Conservation (phyloP, 1,284 basidiomycete species). For the Phylloporus gajari region DNA sequence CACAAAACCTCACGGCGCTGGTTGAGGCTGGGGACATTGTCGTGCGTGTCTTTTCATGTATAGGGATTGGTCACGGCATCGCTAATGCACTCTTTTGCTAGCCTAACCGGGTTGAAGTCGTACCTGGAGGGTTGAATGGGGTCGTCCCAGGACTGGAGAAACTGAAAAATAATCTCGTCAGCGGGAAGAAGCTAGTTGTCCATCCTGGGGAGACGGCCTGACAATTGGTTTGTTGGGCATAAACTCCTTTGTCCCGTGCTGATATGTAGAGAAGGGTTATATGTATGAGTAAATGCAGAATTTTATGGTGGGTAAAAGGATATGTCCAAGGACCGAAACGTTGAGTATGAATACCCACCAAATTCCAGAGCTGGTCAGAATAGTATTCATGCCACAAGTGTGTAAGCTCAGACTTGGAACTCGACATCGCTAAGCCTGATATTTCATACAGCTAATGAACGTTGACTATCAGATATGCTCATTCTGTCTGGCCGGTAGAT, state of each 20-base stretch:
- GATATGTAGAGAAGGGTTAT: not conserved
- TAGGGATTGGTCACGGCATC: not conserved
- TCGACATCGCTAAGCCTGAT: too few relatives aligned
- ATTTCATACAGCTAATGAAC: too few relatives aligned
- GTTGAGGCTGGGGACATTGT: slow-evolving; percentile 35
- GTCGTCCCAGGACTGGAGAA: slow-evolving; percentile 31
- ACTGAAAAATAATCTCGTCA: slow-evolving; percentile 38
- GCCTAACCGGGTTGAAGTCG: slow-evolving; percentile 36
- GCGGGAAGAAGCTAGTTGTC: slow-evolving; percentile 32
- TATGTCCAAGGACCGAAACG: too few relatives aligned
- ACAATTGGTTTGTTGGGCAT: not conserved
- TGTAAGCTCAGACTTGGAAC: too few relatives aligned
- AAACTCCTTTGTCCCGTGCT: not conserved
- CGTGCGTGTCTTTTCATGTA: slow-evolving; percentile 19
- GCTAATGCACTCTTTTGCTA: slow-evolving; percentile 6
- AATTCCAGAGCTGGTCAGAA: too few relatives aligned
- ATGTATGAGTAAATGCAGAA: not conserved
- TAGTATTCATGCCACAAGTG: too few relatives aligned
- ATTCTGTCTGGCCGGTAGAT: too few relatives aligned
- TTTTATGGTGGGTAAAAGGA: not conserved
- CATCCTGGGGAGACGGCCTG: slow-evolving; percentile 26
- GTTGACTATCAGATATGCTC: too few relatives aligned
- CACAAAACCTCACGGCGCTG: slow-evolving; percentile 22
- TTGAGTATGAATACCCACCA: too few relatives aligned
- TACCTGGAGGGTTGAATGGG: slow-evolving; percentile 35